A percentile compares a stretch with the other conserved stretches of the same genome.
Evolutionary conservation across 1,284 basidiomycete genomes (phyloP).

Genomic region (Cryptococcus sp.): DNA sequence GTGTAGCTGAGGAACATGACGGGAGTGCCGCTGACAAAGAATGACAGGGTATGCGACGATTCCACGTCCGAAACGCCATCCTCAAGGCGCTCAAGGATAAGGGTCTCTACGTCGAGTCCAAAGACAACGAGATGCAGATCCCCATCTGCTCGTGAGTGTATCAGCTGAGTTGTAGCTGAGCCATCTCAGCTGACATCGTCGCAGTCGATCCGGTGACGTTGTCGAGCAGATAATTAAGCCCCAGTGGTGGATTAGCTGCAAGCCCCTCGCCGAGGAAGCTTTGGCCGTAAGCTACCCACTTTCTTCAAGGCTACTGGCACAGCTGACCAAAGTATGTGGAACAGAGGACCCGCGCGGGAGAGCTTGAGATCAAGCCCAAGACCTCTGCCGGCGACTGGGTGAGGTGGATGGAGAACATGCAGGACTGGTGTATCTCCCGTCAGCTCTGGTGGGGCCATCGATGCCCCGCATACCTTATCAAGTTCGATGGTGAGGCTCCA

Average conservation of each 20-base stretch:
- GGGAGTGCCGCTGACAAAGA: background rate
- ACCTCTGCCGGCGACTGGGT: constrained; percentile 92
- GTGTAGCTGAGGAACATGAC: constrained; percentile 10
- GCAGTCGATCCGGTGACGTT: constrained; percentile 87
- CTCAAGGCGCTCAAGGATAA: constrained; percentile 80
- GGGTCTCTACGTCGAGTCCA: constrained; percentile 84
- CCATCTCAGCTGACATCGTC: constrained; percentile 1
- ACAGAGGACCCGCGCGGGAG: constrained; percentile 80
- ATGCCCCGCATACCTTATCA: constrained; percentile 90
- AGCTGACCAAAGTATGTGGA: background rate
- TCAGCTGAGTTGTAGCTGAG: background rate
- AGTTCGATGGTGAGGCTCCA: constrained; percentile 72
- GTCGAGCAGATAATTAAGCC: constrained; percentile 97
- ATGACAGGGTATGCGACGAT: constrained; percentile 92
- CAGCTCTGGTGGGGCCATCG: constrained; percentile 99
- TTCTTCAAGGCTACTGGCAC: constrained; percentile 1
- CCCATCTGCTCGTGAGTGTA: constrained; percentile 74
- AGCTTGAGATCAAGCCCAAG: constrained; percentile 78
- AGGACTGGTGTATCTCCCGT: constrained; percentile 99
- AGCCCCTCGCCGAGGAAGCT: constrained; percentile 85
- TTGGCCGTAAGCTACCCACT: constrained; percentile 60
- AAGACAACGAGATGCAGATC: constrained; percentile 94
- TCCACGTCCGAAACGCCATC: constrained; percentile 84
- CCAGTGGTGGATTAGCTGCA: constrained; percentile 98
- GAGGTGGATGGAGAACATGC: constrained; percentile 91